Evolutionary conservation across 179 eudicot species (phyloP).

Genomic region (Dionaea muscipula): DNA sequence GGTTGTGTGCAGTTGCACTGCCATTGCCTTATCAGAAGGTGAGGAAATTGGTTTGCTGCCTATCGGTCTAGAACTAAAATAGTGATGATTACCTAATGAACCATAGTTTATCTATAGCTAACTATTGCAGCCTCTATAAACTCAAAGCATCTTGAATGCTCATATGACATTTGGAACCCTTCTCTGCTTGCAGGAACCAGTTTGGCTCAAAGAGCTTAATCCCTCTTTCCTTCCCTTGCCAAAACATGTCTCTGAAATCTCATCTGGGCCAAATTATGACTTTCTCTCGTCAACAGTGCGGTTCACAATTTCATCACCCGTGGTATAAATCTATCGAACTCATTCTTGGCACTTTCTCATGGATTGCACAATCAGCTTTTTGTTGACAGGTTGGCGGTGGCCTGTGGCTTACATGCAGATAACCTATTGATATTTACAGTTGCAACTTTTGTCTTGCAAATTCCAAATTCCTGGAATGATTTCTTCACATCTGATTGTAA

Average conservation of each 20-base stretch:
- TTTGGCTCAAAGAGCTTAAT: slow-evolving; percentile 46
- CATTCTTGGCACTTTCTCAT: not conserved
- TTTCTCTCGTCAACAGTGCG: slow-evolving; percentile 75
- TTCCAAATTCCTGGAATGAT: too few relatives aligned
- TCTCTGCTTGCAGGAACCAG: slow-evolving; percentile 35
- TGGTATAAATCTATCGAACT: slow-evolving; percentile 38
- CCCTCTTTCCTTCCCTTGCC: slow-evolving; percentile 72
- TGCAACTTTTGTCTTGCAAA: not conserved
- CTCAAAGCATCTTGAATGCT: not conserved
- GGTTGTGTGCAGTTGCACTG: slow-evolving; percentile 51
- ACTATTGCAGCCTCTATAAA: too few relatives aligned
- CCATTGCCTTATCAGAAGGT: slow-evolving; percentile 62
- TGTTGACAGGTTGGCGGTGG: not conserved
- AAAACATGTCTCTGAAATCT: slow-evolving; percentile 61
- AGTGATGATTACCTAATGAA: too few relatives aligned
- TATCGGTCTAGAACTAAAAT: not conserved
- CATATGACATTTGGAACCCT: not conserved
- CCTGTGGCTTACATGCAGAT: too few relatives aligned
- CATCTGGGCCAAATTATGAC: slow-evolving; percentile 87
- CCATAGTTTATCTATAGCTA: too few relatives aligned
- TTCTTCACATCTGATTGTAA: too few relatives aligned
- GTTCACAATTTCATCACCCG: slow-evolving; percentile 72
- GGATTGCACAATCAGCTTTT: not conserved
- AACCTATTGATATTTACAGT: too few relatives aligned
- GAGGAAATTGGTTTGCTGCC: not conserved